Conservation (phyloP, 345 rosid species). For the Cochlearia excelsa region DNA sequence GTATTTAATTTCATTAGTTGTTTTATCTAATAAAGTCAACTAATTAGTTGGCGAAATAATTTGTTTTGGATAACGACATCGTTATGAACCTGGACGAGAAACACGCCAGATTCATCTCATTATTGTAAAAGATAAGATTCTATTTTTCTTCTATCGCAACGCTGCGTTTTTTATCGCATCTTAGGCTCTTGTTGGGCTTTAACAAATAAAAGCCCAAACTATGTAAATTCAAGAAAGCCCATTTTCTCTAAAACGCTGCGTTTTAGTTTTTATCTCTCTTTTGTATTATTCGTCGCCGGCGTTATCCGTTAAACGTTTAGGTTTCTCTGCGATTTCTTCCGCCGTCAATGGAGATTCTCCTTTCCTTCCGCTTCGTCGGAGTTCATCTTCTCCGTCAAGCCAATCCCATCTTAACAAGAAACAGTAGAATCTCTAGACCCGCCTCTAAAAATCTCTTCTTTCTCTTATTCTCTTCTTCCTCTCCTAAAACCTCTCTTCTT, state of each 20-base stretch:
- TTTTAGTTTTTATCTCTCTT: background rate
- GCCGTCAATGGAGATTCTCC: conserved; percentile 26
- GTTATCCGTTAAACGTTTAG: conserved; percentile 19
- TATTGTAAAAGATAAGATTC: no score
- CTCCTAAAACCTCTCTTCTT: conserved; percentile 40
- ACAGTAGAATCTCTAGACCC: conserved; percentile 22
- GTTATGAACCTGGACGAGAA: background rate
- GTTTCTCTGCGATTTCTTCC: background rate
- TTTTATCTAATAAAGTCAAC: background rate
- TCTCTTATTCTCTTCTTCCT: conserved; percentile 33
- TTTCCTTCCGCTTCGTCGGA: conserved; percentile 29
- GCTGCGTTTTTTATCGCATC: background rate
- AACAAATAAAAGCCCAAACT: background rate
- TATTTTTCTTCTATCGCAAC: background rate
- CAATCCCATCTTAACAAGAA: background rate
- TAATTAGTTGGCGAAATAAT: background rate
- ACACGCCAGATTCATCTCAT: background rate
- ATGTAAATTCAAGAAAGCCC: background rate
- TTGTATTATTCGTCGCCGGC: conserved; percentile 7
- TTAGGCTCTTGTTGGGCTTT: background rate
- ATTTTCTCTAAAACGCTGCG: background rate
- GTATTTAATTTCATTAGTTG: no score
- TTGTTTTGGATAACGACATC: background rate
- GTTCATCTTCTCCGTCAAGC: conserved; percentile 26
- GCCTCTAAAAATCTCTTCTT: conserved; percentile 27